Evolutionary conservation across 805 yeast species (phyloP), one percentile per base, ranked within the genome.

Genomic region (Metschnikowia vanudenii): DNA sequence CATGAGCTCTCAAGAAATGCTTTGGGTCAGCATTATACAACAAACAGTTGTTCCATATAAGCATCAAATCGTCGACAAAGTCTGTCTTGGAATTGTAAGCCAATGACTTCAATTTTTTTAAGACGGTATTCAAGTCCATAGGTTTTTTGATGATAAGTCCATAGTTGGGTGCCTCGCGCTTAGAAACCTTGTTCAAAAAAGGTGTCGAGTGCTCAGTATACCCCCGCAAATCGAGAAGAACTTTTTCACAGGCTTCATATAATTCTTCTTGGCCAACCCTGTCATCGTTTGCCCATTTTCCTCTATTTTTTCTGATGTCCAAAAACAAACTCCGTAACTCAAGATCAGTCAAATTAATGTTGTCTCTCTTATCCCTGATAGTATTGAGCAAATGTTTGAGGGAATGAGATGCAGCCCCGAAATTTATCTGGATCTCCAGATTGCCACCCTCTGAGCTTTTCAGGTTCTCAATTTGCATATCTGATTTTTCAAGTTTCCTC

Each of bases 201-300:
- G 98, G 96, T 1, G 97, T 90, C 0, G 97, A 90, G 66, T 94
- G 98, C 60, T 94, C 97, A 0, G 99, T 92, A 56, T 85, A 88
- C 6, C 92, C 88, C 60, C 99, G 77, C 28, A 94, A 70, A 58
- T 94, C 98, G 53, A 84, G 70, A 0, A 92, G 91, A 1, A 94
- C 99, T 60, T 90, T 91, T 58, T 94, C 99, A 59, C 97, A 92
- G 0, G 97, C 96, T 57, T 95, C 99, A 60, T 94, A 94, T 18
- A 94, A 75, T 63, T 95, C 99, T 62, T 94, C 99, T 67, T 94
- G 99, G 6, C 99, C 99, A 37, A 94, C 83, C 51, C 87, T 77
- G 47, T 91, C 96, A 61, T 94, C 97, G 47, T 88, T 88, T 8
- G 97, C 95, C 99, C 99, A 94, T 67, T 94, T 94, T 0, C 98